Evolutionary conservation across 768 basidiomycete species (phyloP).

Genomic region (Lactifluus subvellereus): DNA sequence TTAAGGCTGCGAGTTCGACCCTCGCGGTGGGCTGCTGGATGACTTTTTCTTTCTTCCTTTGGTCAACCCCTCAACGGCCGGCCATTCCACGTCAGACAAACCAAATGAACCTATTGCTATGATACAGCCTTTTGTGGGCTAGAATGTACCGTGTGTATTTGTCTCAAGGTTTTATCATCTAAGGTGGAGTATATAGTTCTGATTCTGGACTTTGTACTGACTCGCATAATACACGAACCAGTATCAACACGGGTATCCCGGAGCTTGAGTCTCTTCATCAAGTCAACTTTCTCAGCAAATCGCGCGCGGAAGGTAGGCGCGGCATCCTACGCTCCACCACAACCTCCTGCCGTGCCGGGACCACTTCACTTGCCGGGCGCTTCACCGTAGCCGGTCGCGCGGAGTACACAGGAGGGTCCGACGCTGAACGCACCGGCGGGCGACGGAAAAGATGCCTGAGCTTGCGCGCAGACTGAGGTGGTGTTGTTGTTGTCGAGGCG

Average conservation of each 20-base stretch:
- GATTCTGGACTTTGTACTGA: background rate
- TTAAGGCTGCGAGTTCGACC: conserved; percentile 61
- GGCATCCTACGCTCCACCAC: conserved; percentile 18
- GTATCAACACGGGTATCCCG: background rate
- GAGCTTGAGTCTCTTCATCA: background rate
- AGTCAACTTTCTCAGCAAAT: conserved; percentile 15
- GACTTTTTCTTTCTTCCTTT: background rate
- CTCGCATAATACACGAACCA: background rate
- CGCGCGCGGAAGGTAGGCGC: conserved; percentile 16
- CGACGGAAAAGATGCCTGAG: conserved; percentile 18
- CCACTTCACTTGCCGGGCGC: conserved; percentile 14
- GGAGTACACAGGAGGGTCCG: conserved; percentile 11
- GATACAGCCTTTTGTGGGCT: too few relatives aligned
- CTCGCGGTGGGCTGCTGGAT: conserved; percentile 49
- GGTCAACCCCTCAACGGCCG: background rate
- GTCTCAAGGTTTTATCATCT: too few relatives aligned
- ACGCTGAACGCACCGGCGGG: conserved; percentile 14
- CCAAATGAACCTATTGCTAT: too few relatives aligned
- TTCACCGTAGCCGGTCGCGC: background rate
- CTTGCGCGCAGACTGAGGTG: background rate
- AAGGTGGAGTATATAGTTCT: too few relatives aligned
- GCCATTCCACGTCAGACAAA: background rate
- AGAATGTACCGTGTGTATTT: too few relatives aligned
- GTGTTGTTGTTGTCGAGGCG: background rate
- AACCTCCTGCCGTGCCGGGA: background rate